These are phyloP conservation scores for Solanum lycopersicoides DNA, from an alignment of 257 asterid genomes.

Conservation along the genomic window DNA sequence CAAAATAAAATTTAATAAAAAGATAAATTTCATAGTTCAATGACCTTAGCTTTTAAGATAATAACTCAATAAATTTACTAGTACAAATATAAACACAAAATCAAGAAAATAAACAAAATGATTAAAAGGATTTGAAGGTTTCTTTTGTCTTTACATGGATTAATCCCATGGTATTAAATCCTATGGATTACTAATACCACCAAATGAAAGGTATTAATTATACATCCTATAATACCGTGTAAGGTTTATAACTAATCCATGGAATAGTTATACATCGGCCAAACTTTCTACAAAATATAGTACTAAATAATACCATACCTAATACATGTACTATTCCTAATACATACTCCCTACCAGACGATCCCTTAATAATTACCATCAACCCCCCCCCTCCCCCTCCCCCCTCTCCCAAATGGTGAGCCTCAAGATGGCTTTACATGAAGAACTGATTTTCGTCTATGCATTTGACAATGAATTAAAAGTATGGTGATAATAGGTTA, in stretches of 20 bases:
- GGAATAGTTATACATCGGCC: neutral
- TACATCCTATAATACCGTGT: neutral
- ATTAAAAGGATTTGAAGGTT: neutral
- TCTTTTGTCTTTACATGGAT: neutral
- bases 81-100: neutral
- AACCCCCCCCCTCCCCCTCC: neutral
- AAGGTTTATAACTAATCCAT: neutral
- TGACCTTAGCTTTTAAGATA: neutral
- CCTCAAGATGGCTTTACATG: neutral
- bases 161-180: neutral
- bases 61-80: neutral
- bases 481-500: neutral
- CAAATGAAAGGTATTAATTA: neutral
- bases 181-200: neutral
- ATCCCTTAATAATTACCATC: neutral
- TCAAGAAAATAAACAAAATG: neutral
- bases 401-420: neutral
- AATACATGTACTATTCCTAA: neutral
- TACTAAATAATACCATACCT: neutral
- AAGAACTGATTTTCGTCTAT: neutral
- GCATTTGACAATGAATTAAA: neutral
- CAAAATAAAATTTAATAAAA: neutral
- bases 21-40: neutral
- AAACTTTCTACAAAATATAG: neutral
- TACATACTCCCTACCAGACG: neutral